A percentile compares a stretch with the other conserved stretches of the same genome.
phyloP scores from a whole-genome alignment of 1,139 yeast species.

The Protomyces lactucae-debilis region DNA sequence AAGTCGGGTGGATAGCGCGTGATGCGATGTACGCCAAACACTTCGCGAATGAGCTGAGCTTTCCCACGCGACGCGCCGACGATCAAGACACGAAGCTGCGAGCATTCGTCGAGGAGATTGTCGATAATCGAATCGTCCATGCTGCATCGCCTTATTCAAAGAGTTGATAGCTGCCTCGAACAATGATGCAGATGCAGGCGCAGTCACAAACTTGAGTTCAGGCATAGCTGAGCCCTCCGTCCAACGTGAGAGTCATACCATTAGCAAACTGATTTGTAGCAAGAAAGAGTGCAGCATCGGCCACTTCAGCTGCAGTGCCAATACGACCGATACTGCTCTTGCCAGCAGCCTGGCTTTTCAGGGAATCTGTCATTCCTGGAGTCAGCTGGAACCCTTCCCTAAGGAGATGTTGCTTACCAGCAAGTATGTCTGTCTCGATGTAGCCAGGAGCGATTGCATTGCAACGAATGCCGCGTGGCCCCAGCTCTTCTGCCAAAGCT shows the following conservation, averaged over 20 bases:
- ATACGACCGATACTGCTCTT: slow-evolving; percentile 35
- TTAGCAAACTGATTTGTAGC: slow-evolving; percentile 36
- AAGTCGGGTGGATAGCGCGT: slow-evolving; percentile 22
- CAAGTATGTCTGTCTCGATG: slow-evolving; percentile 73
- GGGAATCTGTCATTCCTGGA: slow-evolving; percentile 29
- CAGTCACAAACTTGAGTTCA: not conserved
- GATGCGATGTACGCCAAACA: slow-evolving; percentile 23
- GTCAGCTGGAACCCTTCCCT: not conserved
- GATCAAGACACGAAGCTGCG: slow-evolving; percentile 12
- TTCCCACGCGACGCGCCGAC: slow-evolving; percentile 25
- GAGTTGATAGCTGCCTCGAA: not conserved
- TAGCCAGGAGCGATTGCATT: slow-evolving; percentile 71
- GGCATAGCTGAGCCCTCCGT: slow-evolving; percentile 37
- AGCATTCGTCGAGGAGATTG: slow-evolving; percentile 20
- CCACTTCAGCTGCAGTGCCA: slow-evolving; percentile 38
- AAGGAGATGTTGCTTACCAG: slow-evolving; percentile 19
- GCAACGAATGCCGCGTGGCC: slow-evolving; percentile 49
- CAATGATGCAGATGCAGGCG: not conserved
- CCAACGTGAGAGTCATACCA: slow-evolving; percentile 38
- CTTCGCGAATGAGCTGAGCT: slow-evolving; percentile 21
- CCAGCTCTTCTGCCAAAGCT: slow-evolving; percentile 60
- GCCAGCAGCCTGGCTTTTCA: slow-evolving; percentile 31
- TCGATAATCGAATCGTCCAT: slow-evolving; percentile 8
- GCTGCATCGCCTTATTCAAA: not conserved
- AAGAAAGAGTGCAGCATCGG: slow-evolving; percentile 40